Conservation (phyloP, 202 grass and related monocot species). For the Schoenoplectus triqueter region DNA sequence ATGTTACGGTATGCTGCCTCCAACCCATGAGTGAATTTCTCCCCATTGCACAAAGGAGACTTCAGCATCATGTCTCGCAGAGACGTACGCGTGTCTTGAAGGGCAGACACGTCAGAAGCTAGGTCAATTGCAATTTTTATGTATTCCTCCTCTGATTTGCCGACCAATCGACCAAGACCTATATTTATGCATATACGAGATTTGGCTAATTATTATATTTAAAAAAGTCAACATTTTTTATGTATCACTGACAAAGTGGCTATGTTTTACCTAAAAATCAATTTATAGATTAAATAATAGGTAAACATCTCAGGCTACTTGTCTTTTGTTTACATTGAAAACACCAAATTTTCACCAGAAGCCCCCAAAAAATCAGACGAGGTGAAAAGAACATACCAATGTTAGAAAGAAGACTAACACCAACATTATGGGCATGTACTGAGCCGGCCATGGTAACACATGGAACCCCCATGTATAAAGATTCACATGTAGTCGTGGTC, state of each 20-base stretch:
- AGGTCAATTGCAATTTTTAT: slow-evolving; percentile 68
- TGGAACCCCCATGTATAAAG: slow-evolving; percentile 97
- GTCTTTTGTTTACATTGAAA: neutral
- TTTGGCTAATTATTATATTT: neutral
- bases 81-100: slow-evolving; percentile 77
- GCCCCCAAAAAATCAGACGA: neutral
- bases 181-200: slow-evolving; percentile 22
- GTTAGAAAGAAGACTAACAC: slow-evolving; percentile 90
- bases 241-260: neutral
- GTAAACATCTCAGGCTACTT: neutral
- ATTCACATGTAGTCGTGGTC: slow-evolving; percentile 97
- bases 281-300: slow-evolving; percentile 1
- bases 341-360: neutral
- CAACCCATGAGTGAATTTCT: slow-evolving; percentile 65
- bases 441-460: slow-evolving; percentile 98
- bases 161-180: slow-evolving; percentile 80
- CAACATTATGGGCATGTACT: slow-evolving; percentile 99
- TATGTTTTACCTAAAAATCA: neutral
- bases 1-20: slow-evolving; percentile 90
- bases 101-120: slow-evolving; percentile 73
- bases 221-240: neutral
- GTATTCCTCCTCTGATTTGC: slow-evolving; percentile 89
- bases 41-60: slow-evolving; percentile 86
- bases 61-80: slow-evolving; percentile 83
- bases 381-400: slow-evolving; percentile 55